Percentiles rank a stretch among this genome's conserved stretches.
phyloP scores from a whole-genome alignment of 257 asterid genomes.

The Coffea canephora region DNA sequence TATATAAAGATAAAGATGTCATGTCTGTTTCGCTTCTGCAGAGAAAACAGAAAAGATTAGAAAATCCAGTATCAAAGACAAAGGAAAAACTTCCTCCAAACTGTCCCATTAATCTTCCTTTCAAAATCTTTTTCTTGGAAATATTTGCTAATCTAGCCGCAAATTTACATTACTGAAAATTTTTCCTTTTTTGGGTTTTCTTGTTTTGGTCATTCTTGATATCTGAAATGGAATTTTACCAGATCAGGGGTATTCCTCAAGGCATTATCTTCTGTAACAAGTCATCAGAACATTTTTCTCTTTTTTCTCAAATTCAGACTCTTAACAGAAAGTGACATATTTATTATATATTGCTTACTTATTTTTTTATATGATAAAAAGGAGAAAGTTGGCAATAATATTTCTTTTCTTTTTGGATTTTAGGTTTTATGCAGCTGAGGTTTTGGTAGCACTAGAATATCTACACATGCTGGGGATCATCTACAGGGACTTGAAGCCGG shows the following conservation, averaged over 20 bases:
- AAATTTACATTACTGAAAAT: slow-evolving; percentile 21
- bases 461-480: slow-evolving; percentile 90
- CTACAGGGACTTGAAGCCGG: slow-evolving; percentile 88
- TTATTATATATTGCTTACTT: slow-evolving; percentile 1
- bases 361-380: neutral
- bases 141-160: slow-evolving; percentile 23
- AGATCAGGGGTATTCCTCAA: slow-evolving; percentile 20
- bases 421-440: slow-evolving; percentile 93
- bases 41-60: neutral
- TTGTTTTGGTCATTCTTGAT: slow-evolving; percentile 22
- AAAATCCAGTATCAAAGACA: neutral
- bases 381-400: neutral
- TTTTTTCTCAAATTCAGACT: neutral
- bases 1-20: slow-evolving; percentile 10
- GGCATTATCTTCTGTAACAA: slow-evolving; percentile 30
- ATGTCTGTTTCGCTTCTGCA: slow-evolving; percentile 26
- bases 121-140: slow-evolving; percentile 8
- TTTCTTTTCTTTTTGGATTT: neutral
- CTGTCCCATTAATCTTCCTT: neutral
- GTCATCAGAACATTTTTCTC: slow-evolving; percentile 25
- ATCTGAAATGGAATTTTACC: slow-evolving; percentile 26
- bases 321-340: neutral
- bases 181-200: slow-evolving; percentile 32
- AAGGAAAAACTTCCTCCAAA: neutral
- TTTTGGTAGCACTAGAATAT: slow-evolving; percentile 82